Conservation (phyloP, 768 basidiomycete genomes). For the Udeniomyces megalosporus region DNA sequence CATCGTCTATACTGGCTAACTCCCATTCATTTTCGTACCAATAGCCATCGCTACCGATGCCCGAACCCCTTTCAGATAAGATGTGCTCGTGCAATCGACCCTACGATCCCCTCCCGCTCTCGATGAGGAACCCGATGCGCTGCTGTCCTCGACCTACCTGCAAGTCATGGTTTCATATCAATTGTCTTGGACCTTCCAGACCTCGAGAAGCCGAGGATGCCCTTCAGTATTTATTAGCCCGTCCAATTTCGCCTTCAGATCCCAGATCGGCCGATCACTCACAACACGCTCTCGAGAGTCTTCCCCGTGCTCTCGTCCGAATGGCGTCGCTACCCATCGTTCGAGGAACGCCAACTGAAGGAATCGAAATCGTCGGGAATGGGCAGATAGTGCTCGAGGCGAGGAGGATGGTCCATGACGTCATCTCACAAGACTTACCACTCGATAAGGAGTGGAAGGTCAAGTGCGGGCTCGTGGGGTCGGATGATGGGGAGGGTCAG, state of each 20-base stretch:
- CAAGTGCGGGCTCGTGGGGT: background rate
- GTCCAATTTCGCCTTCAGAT: background rate
- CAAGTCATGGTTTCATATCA: background rate
- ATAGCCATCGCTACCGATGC: background rate
- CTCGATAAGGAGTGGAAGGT: background rate
- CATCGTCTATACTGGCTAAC: too few species aligned
- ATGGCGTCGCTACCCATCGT: background rate
- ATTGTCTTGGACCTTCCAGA: background rate
- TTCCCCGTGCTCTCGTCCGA: background rate
- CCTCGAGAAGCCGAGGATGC: background rate
- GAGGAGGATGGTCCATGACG: background rate
- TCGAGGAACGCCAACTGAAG: background rate
- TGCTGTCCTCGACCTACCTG: constrained; percentile 10
- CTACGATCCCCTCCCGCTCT: constrained; percentile 11
- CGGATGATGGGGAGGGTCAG: background rate
- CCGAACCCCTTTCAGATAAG: background rate
- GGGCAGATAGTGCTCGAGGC: background rate
- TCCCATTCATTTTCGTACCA: background rate
- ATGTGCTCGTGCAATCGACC: background rate
- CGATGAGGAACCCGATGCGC: background rate
- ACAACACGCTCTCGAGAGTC: background rate
- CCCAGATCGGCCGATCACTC: background rate
- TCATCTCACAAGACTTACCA: background rate
- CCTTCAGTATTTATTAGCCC: background rate
- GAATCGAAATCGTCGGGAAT: background rate